A percentile compares a stretch with the other conserved stretches of the same genome.
Evolutionary conservation across 352 stramenopile species (phyloP).

Genomic region (Pythium catenulatum): DNA sequence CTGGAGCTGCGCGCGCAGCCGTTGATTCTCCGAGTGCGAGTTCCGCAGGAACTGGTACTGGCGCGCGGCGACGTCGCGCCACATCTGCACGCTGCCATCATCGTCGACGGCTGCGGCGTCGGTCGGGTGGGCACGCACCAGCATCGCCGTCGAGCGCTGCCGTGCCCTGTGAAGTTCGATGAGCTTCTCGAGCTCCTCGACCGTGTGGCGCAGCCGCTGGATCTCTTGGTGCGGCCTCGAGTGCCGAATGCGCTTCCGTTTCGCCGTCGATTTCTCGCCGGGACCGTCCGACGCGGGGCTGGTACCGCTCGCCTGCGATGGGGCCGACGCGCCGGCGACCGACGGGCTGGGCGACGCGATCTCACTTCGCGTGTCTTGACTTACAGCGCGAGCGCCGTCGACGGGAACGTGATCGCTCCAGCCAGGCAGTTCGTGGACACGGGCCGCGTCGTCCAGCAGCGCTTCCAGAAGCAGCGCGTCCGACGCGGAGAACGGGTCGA

Average conservation of each 20-base stretch:
- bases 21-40: constrained; percentile 9
- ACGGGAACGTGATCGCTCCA: too few relatives aligned
- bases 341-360: too few relatives aligned
- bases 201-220: background rate
- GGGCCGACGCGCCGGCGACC: too few relatives aligned
- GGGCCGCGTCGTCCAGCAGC: background rate
- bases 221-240: constrained; percentile 12
- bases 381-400: background rate
- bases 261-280: background rate
- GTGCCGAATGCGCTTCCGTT: constrained; percentile 17
- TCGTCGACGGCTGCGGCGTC: too few relatives aligned
- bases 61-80: background rate
- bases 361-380: too few relatives aligned
- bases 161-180: background rate
- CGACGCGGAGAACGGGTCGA: background rate
- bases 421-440: background rate
- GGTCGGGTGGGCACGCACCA: too few relatives aligned
- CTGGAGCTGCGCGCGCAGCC: constrained; percentile 5
- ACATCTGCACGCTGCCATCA: background rate
- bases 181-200: constrained; percentile 12
- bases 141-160: background rate
- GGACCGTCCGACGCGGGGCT: background rate
- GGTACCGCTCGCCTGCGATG: too few relatives aligned
- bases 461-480: constrained; percentile 15
- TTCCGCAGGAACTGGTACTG: constrained; percentile 26